Percentiles rank a stretch among this genome's conserved stretches.
These are phyloP conservation scores for Pythium rishiriense DNA, from an alignment of 352 stramenopile species.

Conservation along the genomic window DNA sequence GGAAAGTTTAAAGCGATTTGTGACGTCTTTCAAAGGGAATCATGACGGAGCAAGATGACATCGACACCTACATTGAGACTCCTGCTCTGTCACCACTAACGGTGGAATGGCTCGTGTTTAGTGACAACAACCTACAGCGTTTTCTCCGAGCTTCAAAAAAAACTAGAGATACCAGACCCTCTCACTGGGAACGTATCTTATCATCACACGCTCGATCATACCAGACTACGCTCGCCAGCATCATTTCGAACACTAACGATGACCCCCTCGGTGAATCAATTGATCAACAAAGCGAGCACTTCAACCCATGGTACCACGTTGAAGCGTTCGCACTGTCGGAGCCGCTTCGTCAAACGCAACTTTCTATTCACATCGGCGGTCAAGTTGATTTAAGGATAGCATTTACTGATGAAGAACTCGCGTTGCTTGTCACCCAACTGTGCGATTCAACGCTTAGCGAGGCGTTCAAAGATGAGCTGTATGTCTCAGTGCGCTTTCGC, in stretches of 20 bases:
- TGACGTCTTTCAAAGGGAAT: conserved; percentile 34
- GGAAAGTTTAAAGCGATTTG: neutral
- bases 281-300: conserved; percentile 34
- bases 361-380: conserved; percentile 59
- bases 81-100: conserved; percentile 36
- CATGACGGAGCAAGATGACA: conserved; percentile 23
- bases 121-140: conserved; percentile 36
- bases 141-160: conserved; percentile 24
- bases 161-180: neutral
- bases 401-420: conserved; percentile 46
- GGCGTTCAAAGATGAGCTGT: conserved; percentile 7
- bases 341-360: conserved; percentile 46
- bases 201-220: conserved; percentile 37
- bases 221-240: conserved; percentile 35
- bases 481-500: conserved; percentile 34
- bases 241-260: conserved; percentile 32
- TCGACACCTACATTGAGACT: conserved; percentile 36
- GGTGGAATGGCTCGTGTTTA: conserved; percentile 58
- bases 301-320: conserved; percentile 71
- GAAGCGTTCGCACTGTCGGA: conserved; percentile 52
- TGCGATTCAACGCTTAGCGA: conserved; percentile 19
- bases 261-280: conserved; percentile 43
- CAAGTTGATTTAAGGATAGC: conserved; percentile 55
- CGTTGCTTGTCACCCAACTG: conserved; percentile 28
- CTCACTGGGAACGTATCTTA: conserved; percentile 46